Percentiles rank a stretch among this genome's conserved stretches.
These are phyloP conservation scores for Allium fistulosum DNA, from an alignment of 106 monocot genomes.

Conservation along the genomic window DNA sequence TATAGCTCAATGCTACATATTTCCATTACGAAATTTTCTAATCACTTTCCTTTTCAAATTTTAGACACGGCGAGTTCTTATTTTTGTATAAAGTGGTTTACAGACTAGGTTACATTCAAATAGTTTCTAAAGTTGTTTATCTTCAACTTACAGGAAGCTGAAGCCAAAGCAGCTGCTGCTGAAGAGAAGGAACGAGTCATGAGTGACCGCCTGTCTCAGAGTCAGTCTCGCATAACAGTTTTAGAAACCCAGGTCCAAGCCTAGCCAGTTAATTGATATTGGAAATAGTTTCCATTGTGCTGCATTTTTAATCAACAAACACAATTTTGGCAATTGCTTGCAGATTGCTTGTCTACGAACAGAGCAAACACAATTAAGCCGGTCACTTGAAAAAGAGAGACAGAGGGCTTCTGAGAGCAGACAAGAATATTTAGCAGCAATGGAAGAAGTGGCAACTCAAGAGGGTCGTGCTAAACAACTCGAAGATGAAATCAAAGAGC, in stretches of 20 bases:
- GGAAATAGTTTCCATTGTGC: not conserved
- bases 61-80: too few relatives aligned
- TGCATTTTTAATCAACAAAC: not conserved
- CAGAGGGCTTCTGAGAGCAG: slow-evolving; percentile 92
- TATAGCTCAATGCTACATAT: too few relatives aligned
- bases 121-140: not conserved
- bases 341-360: slow-evolving; percentile 92
- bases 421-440: slow-evolving; percentile 82
- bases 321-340: not conserved
- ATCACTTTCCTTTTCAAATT: too few relatives aligned
- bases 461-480: slow-evolving; percentile 90
- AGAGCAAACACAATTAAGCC: slow-evolving; percentile 83
- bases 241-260: slow-evolving; percentile 81
- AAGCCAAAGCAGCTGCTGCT: slow-evolving; percentile 91
- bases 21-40: too few relatives aligned
- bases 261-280: not conserved
- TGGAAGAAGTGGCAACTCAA: slow-evolving; percentile 95
- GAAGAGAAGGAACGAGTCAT: slow-evolving; percentile 79
- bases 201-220: slow-evolving; percentile 79
- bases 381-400: slow-evolving; percentile 91
- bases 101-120: too few relatives aligned
- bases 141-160: slow-evolving; percentile 62
- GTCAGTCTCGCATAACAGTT: slow-evolving; percentile 74
- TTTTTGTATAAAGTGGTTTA: too few relatives aligned
- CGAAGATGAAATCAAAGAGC: slow-evolving; percentile 84